Conservation (phyloP, 2,329 filamentous ascomycete species). For the Bipolaris zeicola region DNA sequence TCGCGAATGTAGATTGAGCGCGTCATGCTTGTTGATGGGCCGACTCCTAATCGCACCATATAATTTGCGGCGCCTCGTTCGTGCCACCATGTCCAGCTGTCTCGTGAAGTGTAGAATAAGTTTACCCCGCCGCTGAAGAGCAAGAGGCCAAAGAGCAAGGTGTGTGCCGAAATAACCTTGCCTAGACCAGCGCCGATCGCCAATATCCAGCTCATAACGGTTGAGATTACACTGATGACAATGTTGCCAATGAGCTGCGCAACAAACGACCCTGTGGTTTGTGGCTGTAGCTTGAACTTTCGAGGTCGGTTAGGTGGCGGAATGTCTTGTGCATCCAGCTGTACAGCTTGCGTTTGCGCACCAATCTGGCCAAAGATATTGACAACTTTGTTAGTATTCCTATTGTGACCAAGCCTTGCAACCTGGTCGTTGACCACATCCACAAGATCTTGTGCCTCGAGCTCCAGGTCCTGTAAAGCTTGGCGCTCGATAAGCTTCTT, state of each 20-base stretch:
- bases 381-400: conserved; percentile 76
- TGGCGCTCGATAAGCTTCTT: conserved; percentile 61
- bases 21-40: conserved; percentile 79
- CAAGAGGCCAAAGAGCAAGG: conserved; percentile 73
- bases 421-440: conserved; percentile 80
- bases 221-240: conserved; percentile 74
- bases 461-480: conserved; percentile 75
- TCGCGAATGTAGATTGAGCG: conserved; percentile 84
- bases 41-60: conserved; percentile 80
- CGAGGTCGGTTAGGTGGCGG: conserved; percentile 45
- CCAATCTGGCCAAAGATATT: conserved; percentile 80
- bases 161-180: conserved; percentile 72
- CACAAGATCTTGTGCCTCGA: conserved; percentile 74
- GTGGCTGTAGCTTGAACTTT: conserved; percentile 54
- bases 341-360: conserved; percentile 66
- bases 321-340: conserved; percentile 46
- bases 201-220: conserved; percentile 77
- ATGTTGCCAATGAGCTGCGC: conserved; percentile 75
- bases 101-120: conserved; percentile 73
- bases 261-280: conserved; percentile 70
- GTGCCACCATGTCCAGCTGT: conserved; percentile 79
- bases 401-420: conserved; percentile 72
- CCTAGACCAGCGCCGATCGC: conserved; percentile 68
- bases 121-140: conserved; percentile 74
- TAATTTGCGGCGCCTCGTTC: conserved; percentile 81